Base-by-base conservation (phyloP, 257 asterid species). In the Solanum appendiculatum region DNA sequence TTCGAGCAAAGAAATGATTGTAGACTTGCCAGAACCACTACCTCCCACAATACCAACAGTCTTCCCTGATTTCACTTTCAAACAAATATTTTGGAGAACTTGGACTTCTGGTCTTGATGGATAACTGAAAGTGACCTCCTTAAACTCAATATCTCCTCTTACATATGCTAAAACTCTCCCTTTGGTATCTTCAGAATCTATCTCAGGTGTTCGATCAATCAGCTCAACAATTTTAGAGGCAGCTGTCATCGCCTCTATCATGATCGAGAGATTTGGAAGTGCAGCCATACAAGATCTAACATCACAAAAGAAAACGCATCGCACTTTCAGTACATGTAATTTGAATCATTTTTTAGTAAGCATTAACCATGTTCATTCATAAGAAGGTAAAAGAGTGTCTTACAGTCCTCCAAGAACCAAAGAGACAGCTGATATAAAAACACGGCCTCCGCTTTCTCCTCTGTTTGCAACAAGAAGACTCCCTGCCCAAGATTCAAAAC, bases 11-110 rank as follows among this genome's bases (percentile, higher is more conserved):
- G 94, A 92, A 80, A 94, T 88, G 48, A 93, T 83, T 16, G 94
- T 93, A 91, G 95, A 92, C 87, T 94, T 94, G 46, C 97, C 97
- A 6, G 97, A 93, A 77, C 97, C 97, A 92, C 97, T 92, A 39
- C 92, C 93, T 73, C 97, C 96, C 42, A 92, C 97, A 69, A 93
- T 86, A 20, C 94, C 96, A 85, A 93, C 86, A 9, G 90, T 93
- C 88, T 89, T 91, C 48, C 95, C 97, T 64, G 97, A 91, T 82
- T 42, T 80, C 27, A 91, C 93, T 13, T 91, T 88, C 87, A 94
- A 93, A 90, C 88, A 91, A 81, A 94, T 91, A 56, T 90, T 82
- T 77, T 93, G 92, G 20, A 94, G 89, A 40, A 94, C 88, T 91
- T 68, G 40, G n/a, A 86, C 90, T 33, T 88, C 73, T 68, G 94